Evolutionary conservation across 2,329 filamentous ascomycete genomes (phyloP).

Genomic region (Ascochyta koolunga): DNA sequence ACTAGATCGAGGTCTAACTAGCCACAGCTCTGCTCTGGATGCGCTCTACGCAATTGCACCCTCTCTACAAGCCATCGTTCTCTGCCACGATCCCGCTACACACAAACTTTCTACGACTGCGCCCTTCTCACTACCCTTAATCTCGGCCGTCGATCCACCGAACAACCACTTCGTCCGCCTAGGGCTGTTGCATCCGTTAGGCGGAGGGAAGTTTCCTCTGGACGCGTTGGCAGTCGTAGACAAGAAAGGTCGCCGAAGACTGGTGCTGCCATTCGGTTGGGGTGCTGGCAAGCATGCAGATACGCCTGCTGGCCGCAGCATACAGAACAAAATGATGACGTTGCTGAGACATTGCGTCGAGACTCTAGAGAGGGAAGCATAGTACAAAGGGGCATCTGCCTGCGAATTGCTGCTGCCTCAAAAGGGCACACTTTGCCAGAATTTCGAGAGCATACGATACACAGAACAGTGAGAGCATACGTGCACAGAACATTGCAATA

Average conservation of each 20-base stretch:
- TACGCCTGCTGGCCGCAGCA: conserved; percentile 38
- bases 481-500: not conserved
- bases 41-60: conserved; percentile 42
- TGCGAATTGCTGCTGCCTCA: not conserved
- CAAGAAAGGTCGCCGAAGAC: conserved; percentile 41
- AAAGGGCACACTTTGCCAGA: not conserved
- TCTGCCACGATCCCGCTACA: conserved; percentile 42
- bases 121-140: conserved; percentile 37
- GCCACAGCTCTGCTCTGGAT: conserved; percentile 33
- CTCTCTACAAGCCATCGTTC: conserved; percentile 41
- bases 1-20: conserved; percentile 1
- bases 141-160: conserved; percentile 40
- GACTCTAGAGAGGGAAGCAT: conserved; percentile 25
- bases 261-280: conserved; percentile 55
- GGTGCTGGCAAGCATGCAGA: conserved; percentile 47
- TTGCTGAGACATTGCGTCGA: conserved; percentile 37
- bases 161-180: conserved; percentile 49
- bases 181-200: conserved; percentile 53
- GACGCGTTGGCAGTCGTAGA: conserved; percentile 55
- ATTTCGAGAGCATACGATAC: not conserved
- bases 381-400: not conserved
- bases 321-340: conserved; percentile 37
- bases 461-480: not conserved
- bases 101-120: conserved; percentile 34
- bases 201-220: conserved; percentile 51